Conservation (phyloP, 257 asterid genomes). For the Jasminum sambac region DNA sequence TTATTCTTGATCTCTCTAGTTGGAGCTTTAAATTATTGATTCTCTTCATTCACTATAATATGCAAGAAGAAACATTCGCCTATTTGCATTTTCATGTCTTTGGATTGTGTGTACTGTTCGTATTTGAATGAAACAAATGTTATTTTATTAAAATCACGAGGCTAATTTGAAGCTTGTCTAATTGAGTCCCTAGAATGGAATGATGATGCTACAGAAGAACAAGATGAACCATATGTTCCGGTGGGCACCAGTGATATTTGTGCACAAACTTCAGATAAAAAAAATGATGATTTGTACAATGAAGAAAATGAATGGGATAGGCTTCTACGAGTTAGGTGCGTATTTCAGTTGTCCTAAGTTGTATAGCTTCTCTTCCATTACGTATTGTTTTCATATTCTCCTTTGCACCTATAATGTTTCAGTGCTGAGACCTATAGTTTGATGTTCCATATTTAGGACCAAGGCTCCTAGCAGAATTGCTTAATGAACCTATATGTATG, state of each 20-base stretch:
- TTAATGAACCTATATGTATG: not conserved
- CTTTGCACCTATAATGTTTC: not conserved
- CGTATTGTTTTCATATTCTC: not conserved
- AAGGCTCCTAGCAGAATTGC: not conserved
- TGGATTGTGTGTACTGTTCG: not conserved
- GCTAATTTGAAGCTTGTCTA: not conserved
- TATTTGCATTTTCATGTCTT: not conserved
- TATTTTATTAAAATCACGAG: not conserved
- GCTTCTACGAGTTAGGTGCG: slow-evolving; percentile 90
- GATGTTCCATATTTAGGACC: not conserved
- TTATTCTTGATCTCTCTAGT: not conserved
- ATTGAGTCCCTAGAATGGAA: slow-evolving; percentile 82
- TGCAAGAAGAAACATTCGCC: not conserved
- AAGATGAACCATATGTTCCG: slow-evolving; percentile 50
- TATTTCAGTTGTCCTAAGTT: slow-evolving; percentile 13
- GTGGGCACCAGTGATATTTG: slow-evolving; percentile 40
- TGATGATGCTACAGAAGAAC: slow-evolving; percentile 80
- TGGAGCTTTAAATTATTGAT: not conserved
- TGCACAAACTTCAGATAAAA: slow-evolving; percentile 56
- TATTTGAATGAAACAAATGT: not conserved
- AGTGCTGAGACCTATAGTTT: slow-evolving; percentile 4
- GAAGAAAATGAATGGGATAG: slow-evolving; percentile 97
- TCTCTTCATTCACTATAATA: not conserved
- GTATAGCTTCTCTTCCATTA: slow-evolving; percentile 3
- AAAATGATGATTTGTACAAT: slow-evolving; percentile 48